Base-by-base conservation (phyloP, 2,329 filamentous ascomycete species). In the Ophiostoma quercus region DNA sequence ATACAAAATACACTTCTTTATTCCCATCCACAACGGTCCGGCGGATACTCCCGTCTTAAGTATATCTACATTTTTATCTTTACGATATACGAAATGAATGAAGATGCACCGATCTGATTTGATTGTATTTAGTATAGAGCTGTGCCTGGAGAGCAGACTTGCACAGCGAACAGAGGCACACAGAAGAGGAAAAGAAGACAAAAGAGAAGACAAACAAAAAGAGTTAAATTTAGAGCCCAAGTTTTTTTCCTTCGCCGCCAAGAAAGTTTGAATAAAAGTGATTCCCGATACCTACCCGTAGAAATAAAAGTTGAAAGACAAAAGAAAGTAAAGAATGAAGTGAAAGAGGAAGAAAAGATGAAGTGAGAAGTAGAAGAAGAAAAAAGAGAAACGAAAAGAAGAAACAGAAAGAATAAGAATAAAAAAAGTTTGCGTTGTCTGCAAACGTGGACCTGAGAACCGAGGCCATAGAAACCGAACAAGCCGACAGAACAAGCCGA, bases 211-310 rank as follows among this genome's bases (percentile, higher is more conserved):
- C 37, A 67, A 67, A 65, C 47, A 25, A 68, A 72, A 54, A 70
- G n/a, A 62, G 67, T 63, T 54, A 72, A 47, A 69, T 69, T 71
- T 63, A 43, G 14, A n/a, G 34, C 34, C 62, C 62, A 39, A 57
- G n/a, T n/a, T 69, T 71, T 72, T 71, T 71, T 71, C 71, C 72
- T 68, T 72, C 67, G 70, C 71, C 71, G 65, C 70, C 71, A 71
- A 67, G 19, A 68, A 68, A 47, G 16, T 67, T n/a, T 57, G 60
- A 66, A 69, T 67, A 47, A 63, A 14, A 60, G 25, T 32, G 8
- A 65, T 39, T 65, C 62, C 62, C 62, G 32, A 62, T 25, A 67
- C 72, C 71, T 62, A 71, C 70, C 72, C 71, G 62, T 22, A 62
- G 68, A 63, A 62, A 43, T 66, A 66, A 66, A n/a, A n/a, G n/a